phyloP scores from a whole-genome alignment of 139 green algal genomes.

The Spirogloea muscicola region DNA sequence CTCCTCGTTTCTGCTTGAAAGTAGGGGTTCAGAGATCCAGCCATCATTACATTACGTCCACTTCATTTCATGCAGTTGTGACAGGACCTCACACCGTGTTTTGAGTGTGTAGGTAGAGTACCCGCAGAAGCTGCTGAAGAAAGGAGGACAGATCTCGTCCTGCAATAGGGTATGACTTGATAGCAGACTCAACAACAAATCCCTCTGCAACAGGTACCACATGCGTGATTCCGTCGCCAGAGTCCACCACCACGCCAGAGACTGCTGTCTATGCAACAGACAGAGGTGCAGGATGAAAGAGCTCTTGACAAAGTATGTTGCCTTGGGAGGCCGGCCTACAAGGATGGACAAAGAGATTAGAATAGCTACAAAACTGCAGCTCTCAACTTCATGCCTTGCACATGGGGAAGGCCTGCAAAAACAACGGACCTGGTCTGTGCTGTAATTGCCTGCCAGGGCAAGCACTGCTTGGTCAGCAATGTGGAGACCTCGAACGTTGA shows the following conservation, averaged over 20 bases:
- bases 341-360: too few species aligned
- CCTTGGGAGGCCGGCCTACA: too few species aligned
- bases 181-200: constrained; percentile 65
- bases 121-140: constrained; percentile 51
- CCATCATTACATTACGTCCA: too few species aligned
- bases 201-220: constrained; percentile 75
- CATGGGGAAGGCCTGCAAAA: too few species aligned
- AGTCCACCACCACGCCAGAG: constrained; percentile 74
- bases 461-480: constrained; percentile 65
- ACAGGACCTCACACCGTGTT: too few species aligned
- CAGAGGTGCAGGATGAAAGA: too few species aligned
- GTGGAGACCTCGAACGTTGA: constrained; percentile 72
- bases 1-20: constrained; percentile 50
- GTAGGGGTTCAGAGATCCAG: not conserved
- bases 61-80: not conserved
- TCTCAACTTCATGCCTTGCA: too few species aligned
- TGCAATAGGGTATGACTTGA: constrained; percentile 66
- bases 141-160: constrained; percentile 55
- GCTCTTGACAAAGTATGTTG: too few species aligned
- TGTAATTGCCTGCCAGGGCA: constrained; percentile 46
- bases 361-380: too few species aligned
- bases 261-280: too few species aligned
- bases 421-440: constrained; percentile 10
- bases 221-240: constrained; percentile 69
- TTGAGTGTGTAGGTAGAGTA: too few species aligned